These are phyloP conservation scores for Stygiomarasmius scandens DNA, from an alignment of 1,284 basidiomycete species.

Conservation along the genomic window DNA sequence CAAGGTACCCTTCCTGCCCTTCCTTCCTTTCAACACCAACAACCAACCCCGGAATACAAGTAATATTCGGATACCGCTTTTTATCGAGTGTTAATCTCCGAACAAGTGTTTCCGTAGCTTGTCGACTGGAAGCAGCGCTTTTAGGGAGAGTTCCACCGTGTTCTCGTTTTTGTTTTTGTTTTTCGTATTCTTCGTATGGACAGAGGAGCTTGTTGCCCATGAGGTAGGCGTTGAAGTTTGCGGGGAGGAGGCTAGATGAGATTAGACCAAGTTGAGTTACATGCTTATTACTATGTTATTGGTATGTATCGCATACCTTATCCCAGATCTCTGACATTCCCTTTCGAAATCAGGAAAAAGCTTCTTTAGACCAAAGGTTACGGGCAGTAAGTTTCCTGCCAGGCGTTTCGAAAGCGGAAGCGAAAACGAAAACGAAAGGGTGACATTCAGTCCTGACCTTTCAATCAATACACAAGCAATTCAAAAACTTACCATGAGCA, in stretches of 20 bases:
- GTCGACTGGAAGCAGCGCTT: conserved; percentile 12
- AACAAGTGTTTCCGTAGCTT: conserved; percentile 28
- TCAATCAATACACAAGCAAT: too few relatives aligned
- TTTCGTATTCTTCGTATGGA: not conserved
- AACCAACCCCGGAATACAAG: conserved; percentile 17
- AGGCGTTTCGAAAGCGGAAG: not conserved
- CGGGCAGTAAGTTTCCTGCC: conserved; percentile 18
- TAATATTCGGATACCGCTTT: conserved; percentile 22
- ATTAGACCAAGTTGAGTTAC: not conserved
- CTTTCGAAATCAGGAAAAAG: conserved; percentile 29
- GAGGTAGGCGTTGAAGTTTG: not conserved
- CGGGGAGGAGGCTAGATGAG: conserved; percentile 15
- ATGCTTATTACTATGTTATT: not conserved
- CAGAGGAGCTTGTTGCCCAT: not conserved
- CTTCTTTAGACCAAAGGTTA: conserved; percentile 19
- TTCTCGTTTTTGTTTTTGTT: too few relatives aligned
- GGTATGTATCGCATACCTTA: conserved; percentile 12
- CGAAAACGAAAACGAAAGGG: too few relatives aligned
- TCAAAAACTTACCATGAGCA: conserved; percentile 22
- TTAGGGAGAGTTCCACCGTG: not conserved
- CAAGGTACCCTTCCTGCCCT: conserved; percentile 13
- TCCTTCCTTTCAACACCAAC: conserved; percentile 15
- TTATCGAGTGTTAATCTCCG: conserved; percentile 18
- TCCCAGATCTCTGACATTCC: conserved; percentile 20
- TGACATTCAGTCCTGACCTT: too few relatives aligned